Evolutionary conservation across 768 basidiomycete species (phyloP), one percentile per base, ranked within the genome.

Genomic region (Hysterangium stoloniferum): DNA sequence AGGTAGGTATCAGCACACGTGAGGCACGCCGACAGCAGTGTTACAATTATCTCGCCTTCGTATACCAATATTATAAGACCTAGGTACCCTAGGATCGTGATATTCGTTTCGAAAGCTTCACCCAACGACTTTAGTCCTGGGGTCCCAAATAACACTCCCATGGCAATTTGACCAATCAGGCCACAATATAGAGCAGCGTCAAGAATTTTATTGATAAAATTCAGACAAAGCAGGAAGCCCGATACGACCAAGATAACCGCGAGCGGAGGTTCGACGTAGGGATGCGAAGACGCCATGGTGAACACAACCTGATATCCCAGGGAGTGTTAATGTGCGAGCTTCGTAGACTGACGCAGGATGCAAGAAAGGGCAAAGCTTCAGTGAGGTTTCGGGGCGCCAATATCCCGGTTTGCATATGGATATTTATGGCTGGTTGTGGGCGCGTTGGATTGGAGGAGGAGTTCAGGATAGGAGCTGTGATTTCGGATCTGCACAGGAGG

Each of bases 211-310:
- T 78, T 69, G 15, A 70, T 66, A 37, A 74, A 60, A 56, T 79
- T 77, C 42, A 80, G 63, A 15, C 82, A 64, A 61, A 71, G 76
- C 11, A 84, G 56, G 54, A 79, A 79, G n/a, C 75, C 71, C n/a
- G 70, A 58, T 7, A 78, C 56, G 34, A 75, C 66, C 45, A 82
- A 66, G 6, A 82, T 54, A 9, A 52, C 45, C 2, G 55, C 38
- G n/a, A 63, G 54, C 15, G 56, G 25, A 0, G 69, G 71, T 45
- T 70, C 47, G 25, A 36, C 34, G 29, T 48, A 68, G 40, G 65
- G 58, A 52, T 70, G 71, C 7, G 62, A 37, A 20, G 35, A 41
- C 1, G 35, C 32, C 44, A 45, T 45, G 28, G n/a, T n/a, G n/a
- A n/a, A n/a, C n/a, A n/a, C n/a, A n/a, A n/a, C n/a, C n/a, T n/a